Evolutionary conservation across 345 rosid genomes (phyloP), one percentile per base, ranked within the genome.

Genomic region (Citrus mangshanensis): DNA sequence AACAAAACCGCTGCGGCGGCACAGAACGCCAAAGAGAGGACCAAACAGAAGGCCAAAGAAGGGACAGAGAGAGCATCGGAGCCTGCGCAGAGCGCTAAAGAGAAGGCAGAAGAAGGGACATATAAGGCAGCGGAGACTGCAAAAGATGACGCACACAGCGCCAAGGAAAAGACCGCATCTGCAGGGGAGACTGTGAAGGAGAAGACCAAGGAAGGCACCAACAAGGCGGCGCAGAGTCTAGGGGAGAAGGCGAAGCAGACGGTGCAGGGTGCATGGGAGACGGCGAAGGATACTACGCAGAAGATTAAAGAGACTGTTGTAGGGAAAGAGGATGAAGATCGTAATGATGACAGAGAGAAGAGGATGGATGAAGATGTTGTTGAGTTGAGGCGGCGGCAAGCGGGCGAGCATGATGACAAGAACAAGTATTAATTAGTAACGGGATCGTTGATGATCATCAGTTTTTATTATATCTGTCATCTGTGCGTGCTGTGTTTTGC

Each of bases 251-350:
- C 84, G 72, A 84, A 85, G 76, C 51, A 82, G 79, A 76, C 83
- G 2, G 81, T 70, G 73, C 46, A 73, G 12, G 81, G 76, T 6
- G 84, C 86, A 0, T 83, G 81, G 88, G 85, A 78, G 13, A 72
- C 77, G 0, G 84, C 88, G 1, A 83, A 84, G 67, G 88, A 64
- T 2, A 80, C 86, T 2, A 70, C 84, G 2, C 79, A 82, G 67
- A 88, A 86, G 87, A 83, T 83, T 8, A 86, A 83, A 77, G 88
- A 88, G 83, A 84, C 84, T 1, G 82, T 80, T 27, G 85, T 80
- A 1, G 89, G 89, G 9, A 82, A 84, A 61, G 78, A 69, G 27
- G 77, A 79, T 1, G 77, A 21, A 30, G 70, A 54, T 46, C 51
- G 51, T 0, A 76, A 82, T 1, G 72, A 21, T 56, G 70, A 55